These are phyloP conservation scores for Toxicodendron radicans DNA, from an alignment of 345 rosid genomes.

Conservation along the genomic window DNA sequence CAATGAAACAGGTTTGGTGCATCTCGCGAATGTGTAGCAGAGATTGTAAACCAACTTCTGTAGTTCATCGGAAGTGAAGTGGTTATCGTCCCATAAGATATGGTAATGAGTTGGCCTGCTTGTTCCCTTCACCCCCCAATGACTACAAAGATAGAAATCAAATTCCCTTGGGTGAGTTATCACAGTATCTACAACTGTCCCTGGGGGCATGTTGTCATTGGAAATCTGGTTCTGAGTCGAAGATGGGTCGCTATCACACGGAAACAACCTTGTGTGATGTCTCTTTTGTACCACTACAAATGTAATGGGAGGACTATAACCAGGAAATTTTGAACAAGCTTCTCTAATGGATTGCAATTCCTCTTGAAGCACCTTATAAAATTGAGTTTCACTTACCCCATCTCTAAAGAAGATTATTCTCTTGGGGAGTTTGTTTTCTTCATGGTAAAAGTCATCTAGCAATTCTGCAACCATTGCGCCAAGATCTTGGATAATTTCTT, in stretches of 20 bases:
- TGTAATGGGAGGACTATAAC: constrained; percentile 71
- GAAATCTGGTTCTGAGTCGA: constrained; percentile 28
- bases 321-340: constrained; percentile 61
- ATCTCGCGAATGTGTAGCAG: constrained; percentile 86
- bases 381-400: constrained; percentile 94
- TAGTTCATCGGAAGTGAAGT: constrained; percentile 87
- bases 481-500: constrained; percentile 89
- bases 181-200: constrained; percentile 90
- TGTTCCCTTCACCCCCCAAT: constrained; percentile 90
- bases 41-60: constrained; percentile 85
- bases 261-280: constrained; percentile 89
- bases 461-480: constrained; percentile 80
- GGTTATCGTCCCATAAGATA: constrained; percentile 77
- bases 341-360: constrained; percentile 69
- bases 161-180: constrained; percentile 89
- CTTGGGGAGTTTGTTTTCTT: constrained; percentile 60
- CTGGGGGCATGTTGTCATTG: constrained; percentile 79
- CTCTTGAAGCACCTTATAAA: constrained; percentile 69
- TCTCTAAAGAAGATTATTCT: constrained; percentile 94
- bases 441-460: constrained; percentile 71
- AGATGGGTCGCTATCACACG: constrained; percentile 41
- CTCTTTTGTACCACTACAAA: constrained; percentile 90
- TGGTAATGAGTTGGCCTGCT: constrained; percentile 96
- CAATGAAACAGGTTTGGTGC: constrained; percentile 90
- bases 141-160: constrained; percentile 93